Percentiles rank a stretch among this genome's conserved stretches.
Evolutionary conservation across 139 green algal genomes (phyloP).

Genomic region (Chlamydomonas sp.): DNA sequence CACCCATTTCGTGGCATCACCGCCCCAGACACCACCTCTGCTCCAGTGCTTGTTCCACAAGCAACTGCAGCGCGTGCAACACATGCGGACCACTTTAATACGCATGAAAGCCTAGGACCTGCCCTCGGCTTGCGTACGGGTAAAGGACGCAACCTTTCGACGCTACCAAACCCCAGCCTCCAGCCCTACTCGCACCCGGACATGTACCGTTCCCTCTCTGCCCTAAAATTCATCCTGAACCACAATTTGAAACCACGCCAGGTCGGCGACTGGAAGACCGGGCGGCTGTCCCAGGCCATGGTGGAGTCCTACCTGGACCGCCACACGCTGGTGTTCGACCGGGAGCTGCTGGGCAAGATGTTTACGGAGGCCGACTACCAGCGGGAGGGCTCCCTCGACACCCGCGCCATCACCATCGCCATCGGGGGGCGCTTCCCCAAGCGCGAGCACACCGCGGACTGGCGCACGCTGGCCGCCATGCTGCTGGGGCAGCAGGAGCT

Average conservation of each 20-base stretch:
- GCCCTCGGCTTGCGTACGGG: too few species aligned
- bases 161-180: not conserved
- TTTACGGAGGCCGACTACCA: constrained; percentile 56
- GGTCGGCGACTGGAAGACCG: constrained; percentile 55
- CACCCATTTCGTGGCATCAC: not conserved
- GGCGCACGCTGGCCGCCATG: constrained; percentile 44
- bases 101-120: too few species aligned
- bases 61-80: too few species aligned
- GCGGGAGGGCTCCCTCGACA: constrained; percentile 49
- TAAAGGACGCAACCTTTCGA: too few species aligned
- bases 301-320: constrained; percentile 51
- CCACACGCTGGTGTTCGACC: constrained; percentile 53
- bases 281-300: constrained; percentile 36
- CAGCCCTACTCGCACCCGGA: not conserved
- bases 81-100: too few species aligned
- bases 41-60: too few species aligned
- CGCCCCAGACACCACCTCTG: not conserved
- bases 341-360: constrained; percentile 46
- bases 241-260: not conserved
- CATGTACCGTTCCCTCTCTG: not conserved
- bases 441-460: constrained; percentile 47
- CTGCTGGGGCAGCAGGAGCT: constrained; percentile 51
- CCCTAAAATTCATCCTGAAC: not conserved
- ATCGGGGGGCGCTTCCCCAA: constrained; percentile 57
- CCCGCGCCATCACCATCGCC: constrained; percentile 37